Percentiles rank a stretch among this genome's conserved stretches.
Evolutionary conservation across 352 stramenopile species (phyloP).

Genomic region (Globisporangium carolinianum): DNA sequence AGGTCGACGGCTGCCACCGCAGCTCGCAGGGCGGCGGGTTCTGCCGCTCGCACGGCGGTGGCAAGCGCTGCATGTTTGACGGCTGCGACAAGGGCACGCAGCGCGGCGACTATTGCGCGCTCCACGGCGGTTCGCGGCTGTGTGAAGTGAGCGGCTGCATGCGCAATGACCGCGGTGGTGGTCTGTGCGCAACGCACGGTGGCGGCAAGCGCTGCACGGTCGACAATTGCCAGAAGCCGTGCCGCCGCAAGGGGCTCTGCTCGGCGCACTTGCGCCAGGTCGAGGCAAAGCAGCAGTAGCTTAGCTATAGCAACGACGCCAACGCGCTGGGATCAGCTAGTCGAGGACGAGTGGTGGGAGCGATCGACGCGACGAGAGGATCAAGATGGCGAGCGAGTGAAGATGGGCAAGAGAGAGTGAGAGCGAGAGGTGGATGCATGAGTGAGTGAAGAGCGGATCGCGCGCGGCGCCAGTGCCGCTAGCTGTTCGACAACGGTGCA

Average conservation of each 20-base stretch:
- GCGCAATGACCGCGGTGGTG: constrained; percentile 80
- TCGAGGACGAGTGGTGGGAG: not conserved
- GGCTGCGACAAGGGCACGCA: constrained; percentile 85
- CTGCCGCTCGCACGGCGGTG: constrained; percentile 81
- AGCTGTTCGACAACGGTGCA: no score
- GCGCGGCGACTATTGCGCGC: constrained; percentile 79
- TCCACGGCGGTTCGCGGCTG: constrained; percentile 78
- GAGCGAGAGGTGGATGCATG: constrained; percentile 12
- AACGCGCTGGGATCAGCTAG: not conserved
- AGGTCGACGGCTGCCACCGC: constrained; percentile 52
- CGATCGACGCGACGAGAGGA: not conserved
- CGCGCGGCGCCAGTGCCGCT: constrained; percentile 5
- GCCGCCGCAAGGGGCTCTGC: constrained; percentile 76
- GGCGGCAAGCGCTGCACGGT: constrained; percentile 77
- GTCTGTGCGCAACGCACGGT: constrained; percentile 68
- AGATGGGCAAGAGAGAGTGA: not conserved
- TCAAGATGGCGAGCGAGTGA: not conserved
- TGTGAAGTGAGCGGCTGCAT: constrained; percentile 79
- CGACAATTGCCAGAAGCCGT: constrained; percentile 65
- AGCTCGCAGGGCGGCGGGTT: constrained; percentile 75
- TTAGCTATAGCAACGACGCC: no score
- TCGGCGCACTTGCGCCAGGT: constrained; percentile 61
- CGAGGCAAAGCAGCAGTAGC: constrained; percentile 18
- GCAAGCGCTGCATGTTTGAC: constrained; percentile 81
- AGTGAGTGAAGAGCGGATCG: constrained; percentile 12